phyloP scores from a whole-genome alignment of 805 yeast genomes.

The Lipomyces japonicus region DNA sequence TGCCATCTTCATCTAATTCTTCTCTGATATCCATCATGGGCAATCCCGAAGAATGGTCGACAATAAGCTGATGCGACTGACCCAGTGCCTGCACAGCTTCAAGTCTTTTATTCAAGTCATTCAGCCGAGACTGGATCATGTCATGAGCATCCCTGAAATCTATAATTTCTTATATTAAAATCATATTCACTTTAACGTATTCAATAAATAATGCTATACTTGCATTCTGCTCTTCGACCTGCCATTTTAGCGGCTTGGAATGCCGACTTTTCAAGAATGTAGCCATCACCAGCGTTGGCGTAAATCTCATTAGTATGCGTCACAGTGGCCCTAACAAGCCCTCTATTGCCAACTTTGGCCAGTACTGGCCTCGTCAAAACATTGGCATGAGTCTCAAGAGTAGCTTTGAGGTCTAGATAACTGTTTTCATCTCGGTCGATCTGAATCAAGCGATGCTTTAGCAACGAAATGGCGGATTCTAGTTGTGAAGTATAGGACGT shows the following conservation, averaged over 20 bases:
- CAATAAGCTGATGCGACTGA: constrained; percentile 9
- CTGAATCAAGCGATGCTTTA: constrained; percentile 4
- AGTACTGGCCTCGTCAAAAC: constrained; percentile 5
- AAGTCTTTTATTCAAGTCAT: constrained; percentile 15
- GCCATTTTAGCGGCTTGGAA: constrained; percentile 22
- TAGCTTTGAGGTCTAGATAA: constrained; percentile 6
- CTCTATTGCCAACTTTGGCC: constrained; percentile 17
- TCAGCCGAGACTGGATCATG: constrained; percentile 5
- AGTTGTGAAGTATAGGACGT: constrained; percentile 12
- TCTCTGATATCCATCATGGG: constrained; percentile 83
- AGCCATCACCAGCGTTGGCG: constrained; percentile 20
- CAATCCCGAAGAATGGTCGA: constrained; percentile 44
- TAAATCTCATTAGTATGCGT: constrained; percentile 22
- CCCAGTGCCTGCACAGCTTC: constrained; percentile 6
- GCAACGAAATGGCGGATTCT: constrained; percentile 3
- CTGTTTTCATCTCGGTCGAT: constrained; percentile 4
- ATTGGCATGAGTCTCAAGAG: constrained; percentile 12
- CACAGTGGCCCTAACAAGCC: constrained; percentile 18
- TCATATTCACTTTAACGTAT: too few relatives aligned
- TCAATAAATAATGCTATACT: background rate
- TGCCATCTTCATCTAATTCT: constrained; percentile 79
- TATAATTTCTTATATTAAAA: background rate
- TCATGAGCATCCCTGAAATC: constrained; percentile 4
- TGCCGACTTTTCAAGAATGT: constrained; percentile 20
- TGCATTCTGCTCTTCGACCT: constrained; percentile 13